Conservation (phyloP, 352 stramenopile genomes). For the Pythium scleroteichum region DNA sequence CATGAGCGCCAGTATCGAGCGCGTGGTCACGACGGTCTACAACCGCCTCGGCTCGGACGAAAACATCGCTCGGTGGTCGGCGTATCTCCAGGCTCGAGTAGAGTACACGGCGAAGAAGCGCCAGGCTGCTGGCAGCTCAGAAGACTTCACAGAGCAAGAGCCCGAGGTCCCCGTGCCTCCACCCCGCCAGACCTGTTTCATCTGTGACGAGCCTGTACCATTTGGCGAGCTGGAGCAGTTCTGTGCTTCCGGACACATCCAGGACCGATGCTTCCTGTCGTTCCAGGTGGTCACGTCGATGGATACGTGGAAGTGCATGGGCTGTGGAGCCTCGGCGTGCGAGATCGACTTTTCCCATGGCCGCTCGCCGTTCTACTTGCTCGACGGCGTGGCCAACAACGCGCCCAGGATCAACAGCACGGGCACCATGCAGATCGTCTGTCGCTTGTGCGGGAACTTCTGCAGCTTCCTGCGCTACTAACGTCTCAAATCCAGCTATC, state of each 20-base stretch:
- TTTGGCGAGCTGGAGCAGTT: slow-evolving; percentile 64
- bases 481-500: slow-evolving; percentile 1
- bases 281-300: slow-evolving; percentile 66
- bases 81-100: slow-evolving; percentile 36
- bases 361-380: slow-evolving; percentile 63
- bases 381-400: slow-evolving; percentile 31
- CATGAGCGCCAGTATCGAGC: slow-evolving; percentile 35
- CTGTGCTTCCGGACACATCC: slow-evolving; percentile 59
- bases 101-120: not conserved
- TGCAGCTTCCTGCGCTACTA: slow-evolving; percentile 78
- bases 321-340: slow-evolving; percentile 62
- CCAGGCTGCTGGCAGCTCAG: not conserved
- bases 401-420: slow-evolving; percentile 1
- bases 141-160: not conserved
- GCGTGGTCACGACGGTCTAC: slow-evolving; percentile 63
- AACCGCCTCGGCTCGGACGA: slow-evolving; percentile 50
- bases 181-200: slow-evolving; percentile 63
- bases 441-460: slow-evolving; percentile 73
- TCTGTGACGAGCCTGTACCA: slow-evolving; percentile 59
- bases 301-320: slow-evolving; percentile 84
- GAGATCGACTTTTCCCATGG: slow-evolving; percentile 49
- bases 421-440: slow-evolving; percentile 46
- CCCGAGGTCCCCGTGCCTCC: slow-evolving; percentile 35
- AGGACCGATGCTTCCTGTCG: slow-evolving; percentile 79
- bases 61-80: slow-evolving; percentile 42